Percentiles rank a stretch among this genome's conserved stretches.
phyloP scores from a whole-genome alignment of 495 filamentous ascomycete genomes.

The Penicillium parvum region DNA sequence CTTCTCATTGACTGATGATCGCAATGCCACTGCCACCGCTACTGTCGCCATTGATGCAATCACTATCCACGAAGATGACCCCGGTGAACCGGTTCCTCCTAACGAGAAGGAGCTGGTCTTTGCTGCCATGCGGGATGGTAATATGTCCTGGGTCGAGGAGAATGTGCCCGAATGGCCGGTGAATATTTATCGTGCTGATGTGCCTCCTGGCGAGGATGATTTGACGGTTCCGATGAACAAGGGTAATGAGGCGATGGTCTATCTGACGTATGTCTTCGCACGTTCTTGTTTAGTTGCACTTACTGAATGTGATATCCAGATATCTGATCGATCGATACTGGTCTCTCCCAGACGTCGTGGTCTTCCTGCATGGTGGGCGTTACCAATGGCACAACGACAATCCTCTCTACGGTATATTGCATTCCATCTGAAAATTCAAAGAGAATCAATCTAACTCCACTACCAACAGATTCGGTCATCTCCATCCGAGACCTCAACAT shows the following conservation, averaged over 20 bases:
- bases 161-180: constrained; percentile 34
- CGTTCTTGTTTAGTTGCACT: too few species aligned
- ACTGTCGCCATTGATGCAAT: not conserved
- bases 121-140: constrained; percentile 19
- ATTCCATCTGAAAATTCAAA: too few species aligned
- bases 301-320: too few species aligned
- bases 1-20: not conserved
- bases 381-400: constrained; percentile 54
- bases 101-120: constrained; percentile 25
- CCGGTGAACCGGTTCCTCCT: not conserved
- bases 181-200: constrained; percentile 50
- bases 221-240: constrained; percentile 51
- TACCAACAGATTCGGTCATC: constrained; percentile 18
- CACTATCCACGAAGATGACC: not conserved
- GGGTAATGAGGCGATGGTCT: constrained; percentile 61
- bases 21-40: too few species aligned
- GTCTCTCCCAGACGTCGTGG: constrained; percentile 35
- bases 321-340: constrained; percentile 47
- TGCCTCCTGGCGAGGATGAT: constrained; percentile 21
- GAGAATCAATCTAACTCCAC: too few species aligned
- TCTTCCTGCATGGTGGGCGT: constrained; percentile 44
- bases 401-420: constrained; percentile 41
- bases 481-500: constrained; percentile 24
- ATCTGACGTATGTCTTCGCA: constrained; percentile 52
- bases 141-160: constrained; percentile 28